phyloP scores from a whole-genome alignment of 192 early-diverging fungal species.

The Gaertneriomyces semiglobifer region DNA sequence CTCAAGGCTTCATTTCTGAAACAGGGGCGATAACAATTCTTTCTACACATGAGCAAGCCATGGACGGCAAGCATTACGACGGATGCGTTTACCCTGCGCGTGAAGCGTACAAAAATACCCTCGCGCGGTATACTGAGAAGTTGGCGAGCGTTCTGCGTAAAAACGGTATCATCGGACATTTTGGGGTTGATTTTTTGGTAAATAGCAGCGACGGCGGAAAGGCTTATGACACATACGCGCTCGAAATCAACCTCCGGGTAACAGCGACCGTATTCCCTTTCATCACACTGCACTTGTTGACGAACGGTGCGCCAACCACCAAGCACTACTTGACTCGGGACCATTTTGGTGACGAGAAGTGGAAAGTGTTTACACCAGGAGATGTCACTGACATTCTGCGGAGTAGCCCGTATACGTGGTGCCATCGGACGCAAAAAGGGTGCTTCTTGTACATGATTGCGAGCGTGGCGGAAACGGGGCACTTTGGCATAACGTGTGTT shows the following conservation, averaged over 20 bases:
- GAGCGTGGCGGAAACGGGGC: conserved; percentile 2
- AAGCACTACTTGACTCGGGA: conserved; percentile 2
- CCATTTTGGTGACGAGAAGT: background rate
- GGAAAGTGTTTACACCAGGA: conserved; percentile 1
- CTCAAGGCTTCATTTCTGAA: conserved; percentile 5
- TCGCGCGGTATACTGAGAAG: background rate
- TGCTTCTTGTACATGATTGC: background rate
- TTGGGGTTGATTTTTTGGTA: conserved; percentile 11
- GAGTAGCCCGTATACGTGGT: background rate
- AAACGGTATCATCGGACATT: background rate
- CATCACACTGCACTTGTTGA: conserved; percentile 1
- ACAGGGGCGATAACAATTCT: background rate
- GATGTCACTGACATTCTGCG: background rate
- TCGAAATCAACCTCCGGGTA: conserved; percentile 11
- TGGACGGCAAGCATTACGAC: conserved; percentile 5
- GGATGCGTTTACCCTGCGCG: background rate
- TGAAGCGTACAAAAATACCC: background rate
- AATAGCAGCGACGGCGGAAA: background rate
- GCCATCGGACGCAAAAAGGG: background rate
- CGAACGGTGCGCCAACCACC: background rate
- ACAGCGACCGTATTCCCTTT: conserved; percentile 1
- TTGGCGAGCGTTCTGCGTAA: background rate
- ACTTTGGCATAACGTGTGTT: conserved; percentile 3
- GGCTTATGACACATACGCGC: background rate
- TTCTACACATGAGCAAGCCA: conserved; percentile 5